Conservation (phyloP, 2,329 filamentous ascomycete species). For the Paracoccidioides brasiliensis region DNA sequence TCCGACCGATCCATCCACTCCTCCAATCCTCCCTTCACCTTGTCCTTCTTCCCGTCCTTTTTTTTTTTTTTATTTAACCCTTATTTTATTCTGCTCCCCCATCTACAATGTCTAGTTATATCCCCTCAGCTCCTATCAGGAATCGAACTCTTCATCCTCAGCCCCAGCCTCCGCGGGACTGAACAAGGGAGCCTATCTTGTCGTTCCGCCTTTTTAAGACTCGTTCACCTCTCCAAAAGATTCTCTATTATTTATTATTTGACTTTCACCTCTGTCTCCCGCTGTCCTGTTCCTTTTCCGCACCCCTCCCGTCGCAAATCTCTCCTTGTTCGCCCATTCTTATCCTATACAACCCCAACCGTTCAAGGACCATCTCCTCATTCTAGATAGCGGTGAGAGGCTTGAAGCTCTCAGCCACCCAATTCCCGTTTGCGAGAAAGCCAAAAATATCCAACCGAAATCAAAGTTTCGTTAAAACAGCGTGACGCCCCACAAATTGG, state of each 20-base stretch:
- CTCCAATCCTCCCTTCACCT: not conserved
- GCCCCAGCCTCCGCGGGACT: slow-evolving; percentile 34
- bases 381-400: no score
- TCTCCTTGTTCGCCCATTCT: no score
- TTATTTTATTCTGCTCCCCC: slow-evolving; percentile 12
- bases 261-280: not conserved
- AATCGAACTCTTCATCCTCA: slow-evolving; percentile 16
- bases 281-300: not conserved
- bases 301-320: no score
- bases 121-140: slow-evolving; percentile 19
- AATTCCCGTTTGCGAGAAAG: no score
- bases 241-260: no score
- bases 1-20: not conserved
- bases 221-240: no score
- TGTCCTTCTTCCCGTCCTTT: slow-evolving; percentile 1
- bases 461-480: no score
- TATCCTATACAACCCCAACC: no score
- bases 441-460: no score
- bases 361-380: no score
- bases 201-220: not conserved
- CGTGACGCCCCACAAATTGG: no score
- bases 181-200: slow-evolving; percentile 22
- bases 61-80: not conserved
- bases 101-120: slow-evolving; percentile 26
- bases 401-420: no score